Percentiles rank a stretch among this genome's conserved stretches.
phyloP scores from a whole-genome alignment of 768 basidiomycete species.

The Coprinopsis sp. region DNA sequence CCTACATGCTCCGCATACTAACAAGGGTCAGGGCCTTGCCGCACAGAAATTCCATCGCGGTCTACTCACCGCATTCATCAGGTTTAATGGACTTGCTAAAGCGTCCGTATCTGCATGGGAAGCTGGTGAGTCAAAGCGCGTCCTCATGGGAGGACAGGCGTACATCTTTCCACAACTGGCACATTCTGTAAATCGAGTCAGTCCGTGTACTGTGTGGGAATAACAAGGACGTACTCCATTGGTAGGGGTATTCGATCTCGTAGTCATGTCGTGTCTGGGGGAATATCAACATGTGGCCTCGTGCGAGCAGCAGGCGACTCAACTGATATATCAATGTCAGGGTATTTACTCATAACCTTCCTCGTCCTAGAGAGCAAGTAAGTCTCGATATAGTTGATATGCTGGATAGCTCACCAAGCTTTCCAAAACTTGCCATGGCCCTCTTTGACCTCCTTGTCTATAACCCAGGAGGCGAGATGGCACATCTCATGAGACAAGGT shows the following conservation, averaged over 20 bases:
- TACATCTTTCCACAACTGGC: constrained; percentile 59
- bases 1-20: constrained; percentile 67
- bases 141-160: constrained; percentile 13
- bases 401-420: constrained; percentile 46
- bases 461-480: constrained; percentile 83
- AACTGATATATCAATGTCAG: constrained; percentile 74
- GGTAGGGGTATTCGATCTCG: constrained; percentile 66
- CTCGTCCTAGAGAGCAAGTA: constrained; percentile 46
- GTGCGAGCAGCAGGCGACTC: constrained; percentile 6
- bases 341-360: constrained; percentile 62
- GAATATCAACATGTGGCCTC: too few relatives aligned
- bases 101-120: constrained; percentile 56
- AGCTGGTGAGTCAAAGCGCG: constrained; percentile 2
- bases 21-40: neutral
- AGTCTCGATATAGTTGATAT: neutral
- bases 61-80: constrained; percentile 53
- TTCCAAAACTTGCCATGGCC: constrained; percentile 73
- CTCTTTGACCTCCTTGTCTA: constrained; percentile 65
- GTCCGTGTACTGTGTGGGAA: constrained; percentile 2
- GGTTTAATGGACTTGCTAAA: constrained; percentile 69
- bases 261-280: constrained; percentile 66
- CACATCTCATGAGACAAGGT: constrained; percentile 93
- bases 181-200: constrained; percentile 45
- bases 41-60: neutral
- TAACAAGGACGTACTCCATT: constrained; percentile 58